Conservation (phyloP, 805 yeast species). For the Starmerella bombicola region DNA sequence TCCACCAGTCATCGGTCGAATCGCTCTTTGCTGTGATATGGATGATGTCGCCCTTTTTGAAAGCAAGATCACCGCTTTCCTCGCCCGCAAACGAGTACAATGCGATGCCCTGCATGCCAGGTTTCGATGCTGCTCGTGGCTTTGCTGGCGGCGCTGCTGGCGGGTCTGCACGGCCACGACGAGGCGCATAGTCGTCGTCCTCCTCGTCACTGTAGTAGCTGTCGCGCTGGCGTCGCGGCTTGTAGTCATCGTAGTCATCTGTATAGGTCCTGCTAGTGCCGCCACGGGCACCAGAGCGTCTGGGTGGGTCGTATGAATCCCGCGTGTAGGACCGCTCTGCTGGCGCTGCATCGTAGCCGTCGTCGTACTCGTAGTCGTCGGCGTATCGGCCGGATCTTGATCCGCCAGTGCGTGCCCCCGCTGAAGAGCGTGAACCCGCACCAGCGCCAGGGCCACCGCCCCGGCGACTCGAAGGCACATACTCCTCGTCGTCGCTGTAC, state of each 20-base stretch:
- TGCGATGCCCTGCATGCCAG: slow-evolving; percentile 75
- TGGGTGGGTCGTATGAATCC: slow-evolving; percentile 15
- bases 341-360: slow-evolving; percentile 23
- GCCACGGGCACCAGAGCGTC: slow-evolving; percentile 4
- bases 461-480: not conserved
- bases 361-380: slow-evolving; percentile 21
- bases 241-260: slow-evolving; percentile 18
- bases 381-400: slow-evolving; percentile 19
- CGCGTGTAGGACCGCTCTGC: too few species aligned
- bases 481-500: slow-evolving; percentile 14
- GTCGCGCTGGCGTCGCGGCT: slow-evolving; percentile 10
- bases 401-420: not conserved
- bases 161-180: slow-evolving; percentile 14
- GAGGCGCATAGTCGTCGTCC: slow-evolving; percentile 12
- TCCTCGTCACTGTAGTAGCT: slow-evolving; percentile 8
- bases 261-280: slow-evolving; percentile 14
- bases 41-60: slow-evolving; percentile 88
- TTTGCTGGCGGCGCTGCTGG: slow-evolving; percentile 16
- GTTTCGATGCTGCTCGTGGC: slow-evolving; percentile 19
- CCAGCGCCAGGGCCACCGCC: slow-evolving; percentile 3
- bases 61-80: slow-evolving; percentile 83
- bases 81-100: slow-evolving; percentile 81
- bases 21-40: slow-evolving; percentile 75
- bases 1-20: slow-evolving; percentile 97
- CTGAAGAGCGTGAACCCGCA: slow-evolving; percentile 3